Evolutionary conservation across 2,329 filamentous ascomycete genomes (phyloP).

Genomic region (Leptoxyphium fumago): DNA sequence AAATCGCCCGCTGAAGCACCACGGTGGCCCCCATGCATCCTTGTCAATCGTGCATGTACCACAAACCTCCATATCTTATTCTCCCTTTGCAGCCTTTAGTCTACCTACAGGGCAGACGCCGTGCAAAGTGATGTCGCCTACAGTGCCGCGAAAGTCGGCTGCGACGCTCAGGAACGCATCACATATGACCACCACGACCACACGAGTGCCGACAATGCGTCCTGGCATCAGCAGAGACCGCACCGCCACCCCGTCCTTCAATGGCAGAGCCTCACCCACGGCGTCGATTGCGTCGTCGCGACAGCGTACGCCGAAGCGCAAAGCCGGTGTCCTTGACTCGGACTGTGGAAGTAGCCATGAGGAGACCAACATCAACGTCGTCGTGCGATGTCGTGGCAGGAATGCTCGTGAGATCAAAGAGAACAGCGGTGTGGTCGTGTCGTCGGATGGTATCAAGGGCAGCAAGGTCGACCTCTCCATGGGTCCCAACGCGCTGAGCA

Average conservation of each 20-base stretch:
- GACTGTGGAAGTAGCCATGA: slow-evolving; percentile 38
- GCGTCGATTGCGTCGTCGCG: slow-evolving; percentile 50
- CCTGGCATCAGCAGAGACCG: slow-evolving; percentile 26
- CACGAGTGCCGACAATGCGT: slow-evolving; percentile 38
- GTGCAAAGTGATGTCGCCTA: neutral
- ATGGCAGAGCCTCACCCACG: slow-evolving; percentile 51
- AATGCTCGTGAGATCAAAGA: slow-evolving; percentile 86
- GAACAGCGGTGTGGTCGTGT: slow-evolving; percentile 86
- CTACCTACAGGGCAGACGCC: neutral
- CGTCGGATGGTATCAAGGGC: slow-evolving; percentile 75
- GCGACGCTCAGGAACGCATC: neutral
- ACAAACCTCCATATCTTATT: neutral
- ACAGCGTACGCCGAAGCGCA: slow-evolving; percentile 55
- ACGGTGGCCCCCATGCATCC: neutral
- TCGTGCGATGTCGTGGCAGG: slow-evolving; percentile 83
- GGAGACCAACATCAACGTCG: slow-evolving; percentile 95
- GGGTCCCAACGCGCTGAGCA: slow-evolving; percentile 81
- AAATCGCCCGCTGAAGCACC: too few relatives aligned
- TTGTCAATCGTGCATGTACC: neutral
- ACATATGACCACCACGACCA: slow-evolving; percentile 14
- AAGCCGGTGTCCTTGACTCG: slow-evolving; percentile 59
- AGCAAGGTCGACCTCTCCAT: slow-evolving; percentile 75
- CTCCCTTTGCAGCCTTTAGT: neutral
- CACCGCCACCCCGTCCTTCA: slow-evolving; percentile 30
- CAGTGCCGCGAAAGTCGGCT: neutral